Conservation (phyloP, 2,329 filamentous ascomycete genomes). For the Pseudogymnoascus sp. region DNA sequence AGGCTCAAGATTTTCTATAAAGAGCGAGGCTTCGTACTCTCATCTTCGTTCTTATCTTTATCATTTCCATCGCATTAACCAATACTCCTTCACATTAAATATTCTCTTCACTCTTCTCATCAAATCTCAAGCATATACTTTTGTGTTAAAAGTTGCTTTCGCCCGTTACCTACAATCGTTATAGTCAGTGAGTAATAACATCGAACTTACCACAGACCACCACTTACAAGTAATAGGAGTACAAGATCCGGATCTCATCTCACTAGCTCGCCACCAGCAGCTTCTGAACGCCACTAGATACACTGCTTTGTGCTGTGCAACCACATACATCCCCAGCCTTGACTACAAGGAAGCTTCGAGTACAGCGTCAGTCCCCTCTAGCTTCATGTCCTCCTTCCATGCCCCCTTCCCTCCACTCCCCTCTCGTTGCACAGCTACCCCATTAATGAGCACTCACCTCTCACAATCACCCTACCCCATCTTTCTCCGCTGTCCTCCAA, state of each 20-base stretch:
- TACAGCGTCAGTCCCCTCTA: not conserved
- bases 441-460: not conserved
- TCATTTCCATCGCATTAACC: not conserved
- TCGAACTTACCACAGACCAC: not conserved
- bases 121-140: not conserved
- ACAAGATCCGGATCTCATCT: not conserved
- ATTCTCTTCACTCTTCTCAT: not conserved
- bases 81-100: not conserved
- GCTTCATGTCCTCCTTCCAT: not conserved
- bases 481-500: not conserved
- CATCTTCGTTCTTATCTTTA: not conserved
- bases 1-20: not conserved
- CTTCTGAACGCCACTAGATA: not conserved
- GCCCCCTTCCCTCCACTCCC: not conserved
- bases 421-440: not conserved
- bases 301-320: conserved; percentile 2
- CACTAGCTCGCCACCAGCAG: not conserved
- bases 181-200: not conserved
- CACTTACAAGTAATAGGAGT: not conserved
- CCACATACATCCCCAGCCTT: not conserved
- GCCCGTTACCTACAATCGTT: not conserved
- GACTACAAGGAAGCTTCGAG: not conserved
- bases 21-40: not conserved
- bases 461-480: not conserved
- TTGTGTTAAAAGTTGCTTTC: not conserved